These are phyloP conservation scores for Apocynum venetum DNA, from an alignment of 257 asterid genomes.

Conservation along the genomic window DNA sequence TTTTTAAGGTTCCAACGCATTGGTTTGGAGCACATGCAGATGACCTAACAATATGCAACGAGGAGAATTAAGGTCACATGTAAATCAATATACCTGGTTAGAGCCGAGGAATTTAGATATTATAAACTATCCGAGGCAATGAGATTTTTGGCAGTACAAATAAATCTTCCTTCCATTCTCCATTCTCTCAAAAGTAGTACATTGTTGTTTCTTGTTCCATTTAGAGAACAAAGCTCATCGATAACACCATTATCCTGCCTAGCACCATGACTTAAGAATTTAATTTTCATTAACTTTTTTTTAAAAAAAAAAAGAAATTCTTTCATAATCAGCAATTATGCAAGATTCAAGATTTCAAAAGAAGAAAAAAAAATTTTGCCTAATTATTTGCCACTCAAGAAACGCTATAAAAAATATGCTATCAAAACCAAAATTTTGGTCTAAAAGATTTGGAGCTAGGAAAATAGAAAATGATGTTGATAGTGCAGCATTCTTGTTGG, in stretches of 20 bases:
- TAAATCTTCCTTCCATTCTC: not conserved
- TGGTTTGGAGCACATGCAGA: conserved; percentile 22
- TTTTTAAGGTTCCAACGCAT: not conserved
- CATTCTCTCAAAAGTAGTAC: not conserved
- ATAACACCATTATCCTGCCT: not conserved
- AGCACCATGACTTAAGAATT: not conserved
- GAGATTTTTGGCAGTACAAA: not conserved
- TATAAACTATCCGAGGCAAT: conserved; percentile 8
- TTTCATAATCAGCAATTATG: no score
- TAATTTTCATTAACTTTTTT: not conserved
- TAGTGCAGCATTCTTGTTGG: no score
- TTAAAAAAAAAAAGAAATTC: no score
- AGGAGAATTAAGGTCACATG: conserved; percentile 36
- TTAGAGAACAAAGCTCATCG: conserved; percentile 4
- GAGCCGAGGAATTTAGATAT: conserved; percentile 35
- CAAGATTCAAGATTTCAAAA: no score
- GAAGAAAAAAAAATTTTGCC: no score
- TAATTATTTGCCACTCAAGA: no score
- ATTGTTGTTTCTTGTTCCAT: not conserved
- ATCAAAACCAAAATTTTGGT: no score
- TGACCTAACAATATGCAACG: conserved; percentile 29
- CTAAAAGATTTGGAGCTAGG: no score
- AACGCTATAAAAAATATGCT: no score
- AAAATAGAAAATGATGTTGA: no score
- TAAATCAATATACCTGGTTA: conserved; percentile 22